Evolutionary conservation across 2,329 filamentous ascomycete genomes (phyloP), one percentile per base, ranked within the genome.

Genomic region (Microsporum audouinii): DNA sequence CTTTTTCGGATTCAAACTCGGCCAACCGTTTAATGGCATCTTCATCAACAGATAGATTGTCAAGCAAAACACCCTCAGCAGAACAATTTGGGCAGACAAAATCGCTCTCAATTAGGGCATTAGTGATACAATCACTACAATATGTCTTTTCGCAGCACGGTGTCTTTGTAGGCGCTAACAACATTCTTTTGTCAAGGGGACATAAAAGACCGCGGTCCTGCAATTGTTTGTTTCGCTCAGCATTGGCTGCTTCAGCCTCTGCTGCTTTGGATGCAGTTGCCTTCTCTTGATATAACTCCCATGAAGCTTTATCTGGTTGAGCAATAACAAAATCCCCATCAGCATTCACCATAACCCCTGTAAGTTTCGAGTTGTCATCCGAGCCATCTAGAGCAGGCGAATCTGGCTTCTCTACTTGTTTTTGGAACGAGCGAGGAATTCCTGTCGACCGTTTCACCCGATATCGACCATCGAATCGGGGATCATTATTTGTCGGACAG

Each of bases 91-190:
- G 94, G 76, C 94, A 99, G 76, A 91, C 82, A 77, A 99, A 91
- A 82, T 99, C 94, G 83, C 88, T 94, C 80, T 97, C 91, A 78
- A 96, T 92, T 77, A 99, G 86, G 77, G 91, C 89, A 84, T 96
- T 96, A 75, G 94, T 95, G 78, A 99, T 96, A 87, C 94, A 99
- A 75, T 96, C 91, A 84, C 94, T 94, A 83, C 94, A 99, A 82
- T 95, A 99, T 73, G 91, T 96, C 83, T 88, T 95, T 79, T 88
- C 84, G 82, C 94, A 99, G 84, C 94, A 99, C 67, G 94, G 92
- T 72, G 94, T 97, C 84, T 96, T 95, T 82, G 95, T 94, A 83
- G 94, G 92, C 75, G 96, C 90, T 85, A 95, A 87, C 79, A 97
- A 96, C 83, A 96, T 87, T 77, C 89, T 91, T 78, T 95, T 95